Conservation (phyloP, 306 rosid species). For the Delonix regia region DNA sequence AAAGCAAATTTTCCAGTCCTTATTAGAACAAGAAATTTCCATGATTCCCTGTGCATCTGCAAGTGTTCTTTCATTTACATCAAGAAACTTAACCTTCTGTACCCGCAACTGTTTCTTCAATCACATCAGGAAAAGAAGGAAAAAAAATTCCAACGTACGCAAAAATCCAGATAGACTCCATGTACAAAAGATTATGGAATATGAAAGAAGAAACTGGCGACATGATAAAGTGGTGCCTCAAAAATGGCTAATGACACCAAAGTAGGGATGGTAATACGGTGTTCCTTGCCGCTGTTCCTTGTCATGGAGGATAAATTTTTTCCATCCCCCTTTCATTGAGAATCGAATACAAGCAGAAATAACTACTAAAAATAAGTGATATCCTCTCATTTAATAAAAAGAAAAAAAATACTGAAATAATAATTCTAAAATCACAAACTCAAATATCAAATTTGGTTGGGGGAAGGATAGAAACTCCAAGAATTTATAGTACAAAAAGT, state of each 20-base stretch:
- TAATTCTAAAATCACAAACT: not conserved
- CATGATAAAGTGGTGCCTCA: not conserved
- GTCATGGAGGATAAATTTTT: not conserved
- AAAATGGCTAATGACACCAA: not conserved
- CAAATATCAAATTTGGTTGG: not conserved
- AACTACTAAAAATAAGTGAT: not conserved
- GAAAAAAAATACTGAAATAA: not conserved
- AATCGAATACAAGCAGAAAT: not conserved
- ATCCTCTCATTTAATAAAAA: not conserved
- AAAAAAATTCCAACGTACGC: not conserved
- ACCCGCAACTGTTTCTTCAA: not conserved
- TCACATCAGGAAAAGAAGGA: not conserved
- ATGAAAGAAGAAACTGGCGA: not conserved
- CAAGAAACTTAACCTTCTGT: not conserved
- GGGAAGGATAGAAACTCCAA: too few relatives aligned
- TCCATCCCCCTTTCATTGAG: not conserved
- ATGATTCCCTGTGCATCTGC: not conserved
- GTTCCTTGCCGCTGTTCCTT: not conserved
- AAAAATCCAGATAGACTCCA: not conserved
- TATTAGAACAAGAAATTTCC: not conserved
- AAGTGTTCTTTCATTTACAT: constrained; percentile 11
- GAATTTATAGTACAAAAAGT: too few relatives aligned
- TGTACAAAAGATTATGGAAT: not conserved
- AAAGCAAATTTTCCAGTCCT: constrained; percentile 6
- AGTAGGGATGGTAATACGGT: not conserved